Evolutionary conservation across 768 basidiomycete genomes (phyloP).

Genomic region (Cystobasidium tubakii): DNA sequence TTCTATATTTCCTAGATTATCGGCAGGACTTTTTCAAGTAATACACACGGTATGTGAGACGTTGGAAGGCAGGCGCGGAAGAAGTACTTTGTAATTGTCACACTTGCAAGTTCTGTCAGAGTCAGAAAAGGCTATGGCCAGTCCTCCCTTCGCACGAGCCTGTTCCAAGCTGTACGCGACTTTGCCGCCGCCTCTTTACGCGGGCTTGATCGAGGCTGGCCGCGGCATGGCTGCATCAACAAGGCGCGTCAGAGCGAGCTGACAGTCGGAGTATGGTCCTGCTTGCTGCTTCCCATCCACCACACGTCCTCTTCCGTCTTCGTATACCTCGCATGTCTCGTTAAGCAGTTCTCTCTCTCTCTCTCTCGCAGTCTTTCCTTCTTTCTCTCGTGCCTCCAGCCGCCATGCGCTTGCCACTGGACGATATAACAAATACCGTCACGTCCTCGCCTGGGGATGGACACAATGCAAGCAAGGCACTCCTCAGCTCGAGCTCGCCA

Average conservation of each 20-base stretch:
- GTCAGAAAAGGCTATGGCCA: too few species aligned
- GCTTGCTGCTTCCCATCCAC: not conserved
- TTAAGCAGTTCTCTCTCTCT: not conserved
- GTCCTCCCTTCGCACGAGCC: not conserved
- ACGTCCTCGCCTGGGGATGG: not conserved
- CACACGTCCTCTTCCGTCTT: not conserved
- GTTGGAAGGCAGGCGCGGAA: too few species aligned
- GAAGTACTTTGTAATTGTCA: too few species aligned
- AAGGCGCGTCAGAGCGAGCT: not conserved
- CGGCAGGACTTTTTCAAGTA: too few species aligned
- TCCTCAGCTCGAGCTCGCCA: not conserved
- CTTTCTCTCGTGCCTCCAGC: not conserved
- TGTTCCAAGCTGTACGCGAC: not conserved
- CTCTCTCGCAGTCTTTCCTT: not conserved
- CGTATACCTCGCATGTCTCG: not conserved
- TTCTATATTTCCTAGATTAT: too few species aligned
- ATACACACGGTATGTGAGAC: too few species aligned
- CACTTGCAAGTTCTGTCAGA: too few species aligned
- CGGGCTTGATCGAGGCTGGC: not conserved
- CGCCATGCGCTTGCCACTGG: conserved; percentile 18
- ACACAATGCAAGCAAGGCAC: not conserved
- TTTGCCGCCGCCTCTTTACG: not conserved
- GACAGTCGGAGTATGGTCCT: not conserved
- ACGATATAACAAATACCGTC: conserved; percentile 30
- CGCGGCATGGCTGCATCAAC: not conserved